Base-by-base conservation (phyloP, 2,329 filamentous ascomycete species). In the Kalmusia sp. region DNA sequence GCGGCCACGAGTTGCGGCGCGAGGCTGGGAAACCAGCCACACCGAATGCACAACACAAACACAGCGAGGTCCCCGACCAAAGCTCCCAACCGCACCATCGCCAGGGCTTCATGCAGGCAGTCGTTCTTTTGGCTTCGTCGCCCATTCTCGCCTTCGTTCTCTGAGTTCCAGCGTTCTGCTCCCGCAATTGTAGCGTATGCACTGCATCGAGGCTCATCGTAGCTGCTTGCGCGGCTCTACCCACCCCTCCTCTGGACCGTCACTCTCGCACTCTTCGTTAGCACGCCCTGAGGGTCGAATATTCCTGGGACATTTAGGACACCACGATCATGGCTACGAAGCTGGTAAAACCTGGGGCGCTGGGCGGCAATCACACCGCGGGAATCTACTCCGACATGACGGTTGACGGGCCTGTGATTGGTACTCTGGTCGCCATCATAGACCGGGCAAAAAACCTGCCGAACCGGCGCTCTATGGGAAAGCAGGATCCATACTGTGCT, bases 401-500 rank as follows among this genome's bases (percentile, higher is more conserved):
- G 17, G 85, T 96, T 52, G 93, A 98, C 73, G 95, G 95, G 1
- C 93, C 95, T 3, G 83, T 91, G 55, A 97, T 99, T 68, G 95
- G 95, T 63, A 98, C 93, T 1, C 81, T 99, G 64, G 92, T 99
- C 40, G 84, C 92, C 52, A 88, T 99, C 67, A 86, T 98, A 68
- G 95, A 99, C 78, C 86, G 93, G 63, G 95, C 93, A 47, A 98
- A 96, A 84, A 99, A 99, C 74, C 79, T 99, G 63, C 95, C 95
- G 45, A 99, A 99, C 77, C 82, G 92, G 64, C 96, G 96, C 80
- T 95, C 92, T 5, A 97, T 99, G 81, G 95, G 95, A 51, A 99
- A 99, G 78, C 95, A 99, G 79, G 93, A 98, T 72, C 93, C 95
- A 0, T 99, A 98, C 76, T 97, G 93, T 76, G 95, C 95, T 31